Evolutionary conservation across 2,329 filamentous ascomycete species (phyloP), one percentile per base, ranked within the genome.

Genomic region (Emmonsia crescens): DNA sequence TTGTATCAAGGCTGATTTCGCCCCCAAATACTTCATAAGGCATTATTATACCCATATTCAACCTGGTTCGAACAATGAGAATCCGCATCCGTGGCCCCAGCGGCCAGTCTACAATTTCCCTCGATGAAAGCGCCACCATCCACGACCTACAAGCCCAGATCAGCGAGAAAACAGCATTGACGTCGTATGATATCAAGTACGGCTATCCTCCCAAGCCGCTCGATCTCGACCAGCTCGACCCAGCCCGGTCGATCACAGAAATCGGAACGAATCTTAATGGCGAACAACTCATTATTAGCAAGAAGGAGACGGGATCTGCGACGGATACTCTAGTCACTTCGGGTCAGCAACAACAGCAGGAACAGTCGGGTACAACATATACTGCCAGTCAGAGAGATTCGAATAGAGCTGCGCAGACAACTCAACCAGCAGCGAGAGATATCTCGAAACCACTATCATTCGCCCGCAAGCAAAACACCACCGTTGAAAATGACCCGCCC

Each of bases 181-280:
- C 79, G 6, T 78, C 80, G 16, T 91, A 93, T 70, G 83, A 88
- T 51, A 78, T 96, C 64, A 96, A 94, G 78, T 90, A 88, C 75
- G 91, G 91, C 42, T 96, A 89, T 68, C 93, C 93, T 29, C 68
- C 74, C 44, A 85, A 87, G 70, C 79, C 84, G 0, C 80, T 97
- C 19, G 80, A 85, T 42, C 77, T 87, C 10, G 80, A 83, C 44
- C 71, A 77, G 48, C 80, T 81, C 36, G 79, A 83, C 24, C 75
- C 66, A 70, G 73, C 72, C 38, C 82, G 76, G 64, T 76, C 69
- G 65, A 82, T 83, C 68, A 78, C 72, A 36, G 80, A 85, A 60
- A 78, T 85, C 1, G 83, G 81, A 9, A 73, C 87, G 60, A 84
- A 83, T 59, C 76, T 89, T 27, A 81, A 89, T 68, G 86, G 86